Conservation (phyloP, 2,329 filamentous ascomycete genomes). For the Trichoderma sp. region DNA sequence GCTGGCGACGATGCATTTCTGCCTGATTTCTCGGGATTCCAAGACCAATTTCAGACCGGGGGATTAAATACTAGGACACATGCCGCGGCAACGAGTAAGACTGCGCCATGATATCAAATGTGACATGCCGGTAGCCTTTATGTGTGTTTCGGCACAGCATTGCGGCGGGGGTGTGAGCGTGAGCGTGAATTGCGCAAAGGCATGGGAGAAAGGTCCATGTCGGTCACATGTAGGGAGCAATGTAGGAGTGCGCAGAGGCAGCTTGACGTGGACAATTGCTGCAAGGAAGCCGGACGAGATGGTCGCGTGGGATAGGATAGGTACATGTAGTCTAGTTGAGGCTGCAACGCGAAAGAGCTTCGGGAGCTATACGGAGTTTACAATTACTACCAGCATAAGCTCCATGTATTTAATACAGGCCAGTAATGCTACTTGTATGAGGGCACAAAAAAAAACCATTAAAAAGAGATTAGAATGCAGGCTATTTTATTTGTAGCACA, state of each 20-base stretch:
- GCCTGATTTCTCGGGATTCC: background rate
- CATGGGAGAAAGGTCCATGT: background rate
- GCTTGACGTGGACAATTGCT: slow-evolving; percentile 9
- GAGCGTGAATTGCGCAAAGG: background rate
- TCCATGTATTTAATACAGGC: background rate
- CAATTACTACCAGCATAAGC: background rate
- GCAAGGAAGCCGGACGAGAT: background rate
- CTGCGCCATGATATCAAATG: background rate
- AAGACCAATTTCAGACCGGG: background rate
- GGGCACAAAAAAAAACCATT: background rate
- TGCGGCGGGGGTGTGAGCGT: background rate
- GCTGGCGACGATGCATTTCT: slow-evolving; percentile 5
- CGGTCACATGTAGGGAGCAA: background rate
- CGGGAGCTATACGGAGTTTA: background rate
- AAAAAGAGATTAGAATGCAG: background rate
- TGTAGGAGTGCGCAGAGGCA: background rate
- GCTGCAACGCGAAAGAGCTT: background rate
- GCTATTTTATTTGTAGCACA: background rate
- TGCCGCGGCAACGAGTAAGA: background rate
- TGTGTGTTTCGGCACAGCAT: background rate
- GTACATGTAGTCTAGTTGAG: background rate
- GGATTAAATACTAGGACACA: background rate
- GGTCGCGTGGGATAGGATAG: background rate
- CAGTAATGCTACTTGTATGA: background rate
- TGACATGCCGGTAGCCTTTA: background rate